Base-by-base conservation (phyloP, 176 grass and related monocot species). In the Tillandsia fasciculata region DNA sequence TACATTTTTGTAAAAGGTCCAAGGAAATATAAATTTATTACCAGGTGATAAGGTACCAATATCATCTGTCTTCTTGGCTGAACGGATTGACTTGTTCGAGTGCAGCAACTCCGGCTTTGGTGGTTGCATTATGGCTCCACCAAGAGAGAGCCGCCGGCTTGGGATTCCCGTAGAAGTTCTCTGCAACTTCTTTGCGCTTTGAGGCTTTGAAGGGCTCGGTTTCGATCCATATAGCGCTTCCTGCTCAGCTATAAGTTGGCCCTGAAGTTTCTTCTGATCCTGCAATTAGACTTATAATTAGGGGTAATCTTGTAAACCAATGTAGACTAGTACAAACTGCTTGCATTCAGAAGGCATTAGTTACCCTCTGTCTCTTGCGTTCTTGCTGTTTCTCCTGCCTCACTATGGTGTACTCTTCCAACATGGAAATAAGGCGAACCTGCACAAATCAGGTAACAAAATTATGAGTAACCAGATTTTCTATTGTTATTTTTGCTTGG, bases 211-310 rank as follows among this genome's bases (percentile, higher is more conserved):
- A 74, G 94, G 81, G 72, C 86, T 95, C 22, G 90, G 83, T 56
- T 95, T 89, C 74, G 90, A 84, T 56, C 90, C 86, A 48, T 84
- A 87, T 1, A 89, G 78, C 2, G 73, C 64, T 67, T 95, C 90
- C 61, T 95, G 83, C 69, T 89, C 82, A 24, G 89, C 79, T 76
- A 93, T 91, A 20, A 84, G 67, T 53, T 87, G 90, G 51, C 80
- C 83, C 63, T 89, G 86, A 20, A 89, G 73, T 65, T 84, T 95
- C 72, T 90, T 87, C 42, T 85, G 83, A 74, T 90, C 91, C 91
- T 95, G 69, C 15, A 81, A 53, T 67, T 12, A 53, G 51, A 69
- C 26, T 67, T 14, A 26, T 13, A 13, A 70, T 17, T 70, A 11
- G 50, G 73, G 49, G 23, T 0, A 18, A 52, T 26, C 15, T 15